Evolutionary conservation across 805 yeast genomes (phyloP).

Genomic region (Ascoidea asiatica): DNA sequence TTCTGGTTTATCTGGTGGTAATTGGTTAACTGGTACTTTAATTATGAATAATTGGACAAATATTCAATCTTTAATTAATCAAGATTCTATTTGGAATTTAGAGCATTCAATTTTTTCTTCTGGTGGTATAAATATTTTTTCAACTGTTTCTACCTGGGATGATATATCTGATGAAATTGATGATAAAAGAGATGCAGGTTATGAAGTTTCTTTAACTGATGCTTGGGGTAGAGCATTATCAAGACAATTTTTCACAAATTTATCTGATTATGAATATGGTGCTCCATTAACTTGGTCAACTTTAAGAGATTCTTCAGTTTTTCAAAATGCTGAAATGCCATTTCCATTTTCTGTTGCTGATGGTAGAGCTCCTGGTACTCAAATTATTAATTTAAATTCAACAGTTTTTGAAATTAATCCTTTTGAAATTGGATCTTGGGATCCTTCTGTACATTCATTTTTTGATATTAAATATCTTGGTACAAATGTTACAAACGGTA

Average conservation of each 20-base stretch:
- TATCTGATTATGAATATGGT: conserved; percentile 47
- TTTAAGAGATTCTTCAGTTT: conserved; percentile 47
- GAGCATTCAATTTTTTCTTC: conserved; percentile 45
- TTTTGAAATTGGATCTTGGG: conserved; percentile 80
- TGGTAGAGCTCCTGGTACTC: conserved; percentile 52
- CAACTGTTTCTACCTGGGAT: conserved; percentile 38
- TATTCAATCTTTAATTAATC: conserved; percentile 41
- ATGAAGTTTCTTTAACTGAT: conserved; percentile 54
- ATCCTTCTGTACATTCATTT: conserved; percentile 54
- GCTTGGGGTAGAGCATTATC: conserved; percentile 71
- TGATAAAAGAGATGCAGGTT: conserved; percentile 50
- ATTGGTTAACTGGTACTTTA: conserved; percentile 66
- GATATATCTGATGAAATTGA: conserved; percentile 38
- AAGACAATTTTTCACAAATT: conserved; percentile 54
- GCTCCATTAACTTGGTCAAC: conserved; percentile 48
- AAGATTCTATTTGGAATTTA: conserved; percentile 52
- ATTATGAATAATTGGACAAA: conserved; percentile 62
- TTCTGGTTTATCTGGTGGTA: conserved; percentile 74
- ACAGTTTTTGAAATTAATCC: conserved; percentile 57
- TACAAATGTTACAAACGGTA: conserved; percentile 46
- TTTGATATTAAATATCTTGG: conserved; percentile 61
- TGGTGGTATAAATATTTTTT: conserved; percentile 45
- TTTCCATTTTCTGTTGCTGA: conserved; percentile 56
- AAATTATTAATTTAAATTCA: conserved; percentile 46
- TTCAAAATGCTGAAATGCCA: conserved; percentile 51